Base-by-base conservation (phyloP, 345 rosid species). In the Moricandia moricandioides region DNA sequence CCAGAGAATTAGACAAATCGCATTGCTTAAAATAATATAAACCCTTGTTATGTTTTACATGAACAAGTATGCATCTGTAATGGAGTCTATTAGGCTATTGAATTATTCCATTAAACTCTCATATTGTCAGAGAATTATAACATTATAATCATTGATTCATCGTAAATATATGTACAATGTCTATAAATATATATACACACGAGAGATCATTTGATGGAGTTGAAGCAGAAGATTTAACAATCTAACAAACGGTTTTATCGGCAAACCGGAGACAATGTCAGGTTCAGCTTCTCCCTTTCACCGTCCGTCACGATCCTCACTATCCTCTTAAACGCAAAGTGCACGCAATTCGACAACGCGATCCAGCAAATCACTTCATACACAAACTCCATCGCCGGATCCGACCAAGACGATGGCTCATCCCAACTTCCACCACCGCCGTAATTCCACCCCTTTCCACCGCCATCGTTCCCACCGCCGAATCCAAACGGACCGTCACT, bases 301-400 rank as follows among this genome's bases (percentile, higher is more conserved):
- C 84, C 79, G 67, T 78, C 89, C 0, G 89, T 76, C 24, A 84
- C 67, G 11, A 82, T 80, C 83, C 85, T 84, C 73, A 82, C 76
- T 54, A 86, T 75, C 88, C 83, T 91, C 87, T 89, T 90, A 73
- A 91, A 90, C 0, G 96, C 96, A 17, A 90, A 95, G 62, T 91
- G 97, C 66, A 90, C 85, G 14, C 99, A 95, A 33, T 85, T 90
- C 35, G 99, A 89, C 35, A 95, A 72, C 0, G 91, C 97, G 8
- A 95, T 95, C 99, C 99, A 95, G 52, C 84, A 86, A 33, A 95
- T 78, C 83, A 95, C 99, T 82, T 95, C 99, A 34, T 92, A 91
- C n/a, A 91, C 82, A 14, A 91, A 95, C 35, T 83, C 85, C 76
- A 86, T 84, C 1, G 97, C 96, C 1, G 86, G 83, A 69, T 63